Evolutionary conservation across 2,329 filamentous ascomycete species (phyloP), one percentile per base, ranked within the genome.

Genomic region (Pyrenophora seminiperda): DNA sequence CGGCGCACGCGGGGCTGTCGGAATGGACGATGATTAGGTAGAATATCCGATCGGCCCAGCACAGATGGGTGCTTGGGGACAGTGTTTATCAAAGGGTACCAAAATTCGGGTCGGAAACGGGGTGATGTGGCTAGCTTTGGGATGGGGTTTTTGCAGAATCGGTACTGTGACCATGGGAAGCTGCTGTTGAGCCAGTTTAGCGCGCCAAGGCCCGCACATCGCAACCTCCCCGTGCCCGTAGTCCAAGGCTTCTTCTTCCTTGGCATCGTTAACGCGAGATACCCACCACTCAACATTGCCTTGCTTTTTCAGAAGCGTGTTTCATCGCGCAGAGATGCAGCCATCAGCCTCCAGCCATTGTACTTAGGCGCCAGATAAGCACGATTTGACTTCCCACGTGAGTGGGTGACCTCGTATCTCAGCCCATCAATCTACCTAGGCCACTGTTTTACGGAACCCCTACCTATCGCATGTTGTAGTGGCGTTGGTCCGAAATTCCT

Each of bases 221-320:
- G 19, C 10, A 37, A 29, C 36, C 27, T 41, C 48, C 37, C 36
- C 48, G 37, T 37, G 37, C 19, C 48, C 29, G 11, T 15, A 18
- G 18, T 49, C 33, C 29, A 36, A 30, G 18, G 18, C 24, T 30
- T 31, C 24, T 45, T 17, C 29, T 24, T 24, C 10, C 3, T n/a
- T 42, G 15, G 30, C 30, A 11, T 17, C n/a, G 20, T 4, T 14
- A 22, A 11, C 13, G 5, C 6, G 29, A 32, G 14, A 24, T 17
- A 32, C 5, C 22, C 18, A 33, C 19, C 22, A 42, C 31, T n/a
- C 29, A 17, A n/a, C 15, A 20, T 18, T 17, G 9, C 7, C 17
- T 47, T 41, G 37, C 42, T 50, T 50, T 47, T 50, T 47, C 31
- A 29, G 19, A 27, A 32, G 27, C 36, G 7, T 27, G 47, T 50